Evolutionary conservation across 2,329 filamentous ascomycete species (phyloP).

Genomic region (Zopfia rhizophila): DNA sequence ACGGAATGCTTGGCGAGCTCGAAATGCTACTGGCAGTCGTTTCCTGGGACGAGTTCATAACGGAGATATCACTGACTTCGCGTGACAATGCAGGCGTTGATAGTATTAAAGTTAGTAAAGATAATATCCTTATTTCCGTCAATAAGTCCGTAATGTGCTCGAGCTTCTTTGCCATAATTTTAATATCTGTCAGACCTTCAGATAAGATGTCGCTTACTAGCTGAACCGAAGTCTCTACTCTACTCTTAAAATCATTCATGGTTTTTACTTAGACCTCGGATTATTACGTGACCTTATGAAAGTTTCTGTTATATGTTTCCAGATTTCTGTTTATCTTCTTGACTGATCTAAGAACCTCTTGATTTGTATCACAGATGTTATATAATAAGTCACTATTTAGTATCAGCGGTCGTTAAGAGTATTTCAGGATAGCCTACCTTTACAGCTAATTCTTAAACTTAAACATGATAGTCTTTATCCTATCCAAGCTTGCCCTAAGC

Average conservation of each 20-base stretch:
- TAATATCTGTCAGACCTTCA: constrained; percentile 13
- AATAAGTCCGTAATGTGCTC: constrained; percentile 11
- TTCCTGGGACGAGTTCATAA: constrained; percentile 12
- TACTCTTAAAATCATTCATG: constrained; percentile 5
- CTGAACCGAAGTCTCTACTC: constrained; percentile 10
- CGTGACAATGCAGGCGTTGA: constrained; percentile 14
- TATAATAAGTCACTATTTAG: constrained; percentile 11
- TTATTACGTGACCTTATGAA: constrained; percentile 10
- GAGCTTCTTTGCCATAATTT: constrained; percentile 10
- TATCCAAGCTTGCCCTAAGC: constrained; percentile 13
- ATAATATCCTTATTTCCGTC: constrained; percentile 11
- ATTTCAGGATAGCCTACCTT: constrained; percentile 8
- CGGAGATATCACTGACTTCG: constrained; percentile 12
- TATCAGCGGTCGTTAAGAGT: constrained; percentile 8
- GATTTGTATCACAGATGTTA: constrained; percentile 13
- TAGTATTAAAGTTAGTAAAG: constrained; percentile 9
- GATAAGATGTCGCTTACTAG: constrained; percentile 8
- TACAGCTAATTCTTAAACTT: constrained; percentile 12
- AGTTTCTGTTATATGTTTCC: constrained; percentile 11
- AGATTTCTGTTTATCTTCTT: constrained; percentile 9
- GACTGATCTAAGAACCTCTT: constrained; percentile 11
- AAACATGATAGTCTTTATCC: constrained; percentile 13
- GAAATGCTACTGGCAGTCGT: constrained; percentile 7
- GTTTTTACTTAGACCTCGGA: constrained; percentile 11
- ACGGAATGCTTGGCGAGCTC: constrained; percentile 9